A percentile compares a stretch with the other conserved stretches of the same genome.
phyloP scores from a whole-genome alignment of 306 rosid genomes.

The Datisca glomerata region DNA sequence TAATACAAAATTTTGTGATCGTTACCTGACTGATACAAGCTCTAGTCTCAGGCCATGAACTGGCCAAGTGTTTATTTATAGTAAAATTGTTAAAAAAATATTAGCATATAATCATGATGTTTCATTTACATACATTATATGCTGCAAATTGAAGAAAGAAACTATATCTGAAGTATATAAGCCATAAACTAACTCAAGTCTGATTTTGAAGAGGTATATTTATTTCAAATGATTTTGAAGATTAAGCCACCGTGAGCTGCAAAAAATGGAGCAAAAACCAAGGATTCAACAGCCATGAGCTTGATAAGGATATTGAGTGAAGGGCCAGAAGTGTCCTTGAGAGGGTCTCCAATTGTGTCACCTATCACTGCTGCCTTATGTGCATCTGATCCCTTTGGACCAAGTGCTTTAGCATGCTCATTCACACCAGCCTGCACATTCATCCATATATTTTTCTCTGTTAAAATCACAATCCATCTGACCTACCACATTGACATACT shows the following conservation, averaged over 20 bases:
- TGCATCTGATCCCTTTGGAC: constrained; percentile 53
- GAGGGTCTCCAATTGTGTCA: constrained; percentile 48
- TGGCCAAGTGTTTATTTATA: too few relatives aligned
- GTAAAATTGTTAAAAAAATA: too few relatives aligned
- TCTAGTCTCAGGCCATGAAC: too few relatives aligned
- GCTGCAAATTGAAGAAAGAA: too few relatives aligned
- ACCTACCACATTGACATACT: background rate
- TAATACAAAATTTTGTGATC: too few relatives aligned
- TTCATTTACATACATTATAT: too few relatives aligned
- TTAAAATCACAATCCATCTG: background rate
- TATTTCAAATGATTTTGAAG: too few relatives aligned
- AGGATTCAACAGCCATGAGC: constrained; percentile 55
- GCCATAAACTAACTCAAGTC: too few relatives aligned
- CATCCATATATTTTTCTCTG: background rate
- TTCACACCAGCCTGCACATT: constrained; percentile 32
- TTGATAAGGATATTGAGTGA: constrained; percentile 59
- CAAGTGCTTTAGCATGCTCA: constrained; percentile 50
- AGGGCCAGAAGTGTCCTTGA: constrained; percentile 56
- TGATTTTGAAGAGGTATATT: too few relatives aligned
- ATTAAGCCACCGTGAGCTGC: constrained; percentile 56
- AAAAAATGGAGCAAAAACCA: constrained; percentile 60
- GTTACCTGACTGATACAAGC: too few relatives aligned
- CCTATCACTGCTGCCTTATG: constrained; percentile 61
- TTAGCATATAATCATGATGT: too few relatives aligned
- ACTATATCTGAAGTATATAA: too few relatives aligned